These are phyloP conservation scores for Aquilaria agallochum DNA, from an alignment of 441 rosid genomes.

Conservation along the genomic window DNA sequence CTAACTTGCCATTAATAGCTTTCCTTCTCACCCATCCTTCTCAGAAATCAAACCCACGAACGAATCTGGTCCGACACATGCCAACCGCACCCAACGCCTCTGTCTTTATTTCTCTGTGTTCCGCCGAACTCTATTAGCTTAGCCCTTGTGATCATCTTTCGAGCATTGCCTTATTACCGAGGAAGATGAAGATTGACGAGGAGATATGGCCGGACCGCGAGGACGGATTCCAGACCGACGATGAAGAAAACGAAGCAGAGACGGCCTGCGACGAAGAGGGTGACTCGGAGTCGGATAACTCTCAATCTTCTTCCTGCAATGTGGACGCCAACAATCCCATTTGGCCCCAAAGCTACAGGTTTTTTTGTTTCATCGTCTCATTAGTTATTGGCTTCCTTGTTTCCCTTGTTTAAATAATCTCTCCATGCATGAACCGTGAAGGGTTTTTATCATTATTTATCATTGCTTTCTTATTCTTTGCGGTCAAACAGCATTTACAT, in stretches of 20 bases:
- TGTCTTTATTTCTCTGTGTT: no score
- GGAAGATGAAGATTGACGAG: conserved; percentile 54
- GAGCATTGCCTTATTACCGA: no score
- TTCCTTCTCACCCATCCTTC: no score
- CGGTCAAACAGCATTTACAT: no score
- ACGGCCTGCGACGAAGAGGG: conserved; percentile 34
- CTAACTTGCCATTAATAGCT: no score
- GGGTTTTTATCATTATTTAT: no score
- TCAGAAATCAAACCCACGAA: no score
- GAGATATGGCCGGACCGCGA: conserved; percentile 57
- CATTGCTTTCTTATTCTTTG: no score
- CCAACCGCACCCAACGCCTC: no score
- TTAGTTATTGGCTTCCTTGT: conserved; percentile 7
- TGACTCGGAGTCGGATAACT: conserved; percentile 33
- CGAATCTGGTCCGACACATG: no score
- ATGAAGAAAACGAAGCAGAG: conserved; percentile 73
- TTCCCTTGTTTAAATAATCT: background rate
- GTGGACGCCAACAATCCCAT: conserved; percentile 14
- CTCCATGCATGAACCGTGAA: background rate
- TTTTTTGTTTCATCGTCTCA: background rate
- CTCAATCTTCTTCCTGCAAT: conserved; percentile 16
- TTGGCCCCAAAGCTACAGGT: conserved; percentile 94
- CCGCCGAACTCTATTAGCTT: no score
- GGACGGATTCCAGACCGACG: conserved; percentile 62
- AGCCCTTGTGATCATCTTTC: no score